Conservation (phyloP, 2,329 filamentous ascomycete genomes). For the Metarhizium guizhouense region DNA sequence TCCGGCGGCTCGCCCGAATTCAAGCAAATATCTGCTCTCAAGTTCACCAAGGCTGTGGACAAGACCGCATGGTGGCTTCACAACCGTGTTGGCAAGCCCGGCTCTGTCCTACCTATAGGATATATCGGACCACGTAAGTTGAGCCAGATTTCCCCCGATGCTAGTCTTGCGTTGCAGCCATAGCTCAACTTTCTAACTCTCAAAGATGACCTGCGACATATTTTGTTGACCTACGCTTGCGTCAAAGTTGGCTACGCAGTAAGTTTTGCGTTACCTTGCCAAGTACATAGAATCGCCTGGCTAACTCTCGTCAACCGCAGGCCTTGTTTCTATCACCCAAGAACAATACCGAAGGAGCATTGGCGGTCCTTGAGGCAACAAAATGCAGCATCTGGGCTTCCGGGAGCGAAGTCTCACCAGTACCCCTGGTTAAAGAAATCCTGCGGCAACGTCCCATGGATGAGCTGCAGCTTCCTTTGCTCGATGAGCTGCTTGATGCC, state of each 20-base stretch:
- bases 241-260: conserved; percentile 7
- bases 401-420: conserved; percentile 9
- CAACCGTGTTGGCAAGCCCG: conserved; percentile 10
- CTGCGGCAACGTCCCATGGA: conserved; percentile 16
- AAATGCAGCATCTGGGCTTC: conserved; percentile 23
- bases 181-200: background rate
- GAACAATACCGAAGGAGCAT: conserved; percentile 22
- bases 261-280: too few relatives aligned
- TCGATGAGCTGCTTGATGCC: conserved; percentile 18
- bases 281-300: too few relatives aligned
- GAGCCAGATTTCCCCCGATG: background rate
- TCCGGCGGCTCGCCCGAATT: conserved; percentile 10
- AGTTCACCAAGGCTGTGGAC: conserved; percentile 17
- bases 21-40: conserved; percentile 14
- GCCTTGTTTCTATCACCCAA: conserved; percentile 24
- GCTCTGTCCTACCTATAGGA: conserved; percentile 13
- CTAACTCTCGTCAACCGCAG: conserved; percentile 8
- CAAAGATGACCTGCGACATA: conserved; percentile 21
- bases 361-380: conserved; percentile 22
- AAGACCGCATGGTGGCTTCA: conserved; percentile 23
- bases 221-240: conserved; percentile 20
- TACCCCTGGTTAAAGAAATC: conserved; percentile 10
- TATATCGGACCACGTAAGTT: conserved; percentile 26
- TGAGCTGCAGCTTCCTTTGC: conserved; percentile 17
- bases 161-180: background rate